phyloP scores from a whole-genome alignment of 805 yeast genomes.

The Lipomyces lipofer region DNA sequence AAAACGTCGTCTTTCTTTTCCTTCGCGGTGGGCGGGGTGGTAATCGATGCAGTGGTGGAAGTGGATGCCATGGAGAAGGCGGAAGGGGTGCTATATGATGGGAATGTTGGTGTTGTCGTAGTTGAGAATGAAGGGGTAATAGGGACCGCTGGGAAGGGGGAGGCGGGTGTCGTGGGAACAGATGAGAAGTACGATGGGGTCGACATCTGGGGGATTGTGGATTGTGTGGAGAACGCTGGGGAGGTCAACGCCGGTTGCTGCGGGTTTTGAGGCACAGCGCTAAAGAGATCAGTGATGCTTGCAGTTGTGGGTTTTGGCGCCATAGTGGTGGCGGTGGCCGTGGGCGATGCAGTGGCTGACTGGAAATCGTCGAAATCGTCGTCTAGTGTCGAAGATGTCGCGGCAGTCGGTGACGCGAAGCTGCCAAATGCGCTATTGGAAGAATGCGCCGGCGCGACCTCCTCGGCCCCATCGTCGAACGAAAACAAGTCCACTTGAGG shows the following conservation, averaged over 20 bases:
- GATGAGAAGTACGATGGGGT: neutral
- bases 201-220: conserved; percentile 13
- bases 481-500: conserved; percentile 31
- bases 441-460: conserved; percentile 2
- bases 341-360: conserved; percentile 42
- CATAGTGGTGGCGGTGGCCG: conserved; percentile 22
- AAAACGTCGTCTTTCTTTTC: conserved; percentile 40
- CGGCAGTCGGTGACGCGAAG: conserved; percentile 6
- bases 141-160: neutral
- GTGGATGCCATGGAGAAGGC: conserved; percentile 30
- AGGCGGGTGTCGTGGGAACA: too few species aligned
- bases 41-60: conserved; percentile 14
- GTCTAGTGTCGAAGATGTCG: conserved; percentile 30
- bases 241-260: too few species aligned
- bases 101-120: neutral
- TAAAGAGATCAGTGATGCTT: conserved; percentile 39
- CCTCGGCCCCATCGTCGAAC: conserved; percentile 30
- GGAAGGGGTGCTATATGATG: neutral
- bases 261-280: conserved; percentile 25
- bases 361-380: conserved; percentile 61
- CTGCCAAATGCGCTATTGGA: neutral
- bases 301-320: conserved; percentile 39
- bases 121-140: neutral
- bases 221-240: conserved; percentile 2
- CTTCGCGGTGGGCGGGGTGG: neutral